phyloP scores from a whole-genome alignment of 169 alveolate genomes.

The Plasmodium yoelii region DNA sequence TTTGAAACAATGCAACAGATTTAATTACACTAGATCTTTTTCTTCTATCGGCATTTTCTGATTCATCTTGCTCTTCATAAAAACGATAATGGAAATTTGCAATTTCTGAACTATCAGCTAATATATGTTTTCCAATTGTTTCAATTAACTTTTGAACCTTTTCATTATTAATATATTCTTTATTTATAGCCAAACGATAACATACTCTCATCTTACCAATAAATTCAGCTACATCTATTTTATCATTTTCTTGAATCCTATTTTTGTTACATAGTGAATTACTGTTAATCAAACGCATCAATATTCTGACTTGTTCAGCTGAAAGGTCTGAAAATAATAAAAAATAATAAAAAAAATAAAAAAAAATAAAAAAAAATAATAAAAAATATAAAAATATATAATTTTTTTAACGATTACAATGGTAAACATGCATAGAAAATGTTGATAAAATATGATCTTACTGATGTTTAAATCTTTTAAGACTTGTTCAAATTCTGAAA shows the following conservation, averaged over 20 bases:
- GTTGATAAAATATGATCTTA: neutral
- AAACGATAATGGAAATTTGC: conserved; percentile 89
- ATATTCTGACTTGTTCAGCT: conserved; percentile 88
- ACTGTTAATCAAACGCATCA: conserved; percentile 86
- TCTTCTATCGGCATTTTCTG: conserved; percentile 54
- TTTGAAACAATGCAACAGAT: conserved; percentile 90
- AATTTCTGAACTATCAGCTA: conserved; percentile 89
- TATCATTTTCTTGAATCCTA: conserved; percentile 73
- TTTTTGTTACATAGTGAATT: conserved; percentile 83
- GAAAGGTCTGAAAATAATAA: conserved; percentile 78
- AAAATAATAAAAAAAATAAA: neutral
- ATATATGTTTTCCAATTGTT: conserved; percentile 86
- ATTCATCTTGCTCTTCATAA: conserved; percentile 70
- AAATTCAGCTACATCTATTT: conserved; percentile 89
- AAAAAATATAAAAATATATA: no score
- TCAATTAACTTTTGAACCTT: conserved; percentile 88
- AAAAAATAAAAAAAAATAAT: neutral
- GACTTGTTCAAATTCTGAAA: conserved; percentile 87
- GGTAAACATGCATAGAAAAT: neutral
- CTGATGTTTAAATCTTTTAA: conserved; percentile 83
- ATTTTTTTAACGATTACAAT: no score
- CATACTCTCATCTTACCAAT: conserved; percentile 88
- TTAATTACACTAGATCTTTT: conserved; percentile 89
- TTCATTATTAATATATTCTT: conserved; percentile 80
- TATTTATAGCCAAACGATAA: conserved; percentile 82